These are phyloP conservation scores for Nicotiana obtusifolia DNA, from an alignment of 257 asterid genomes.

Conservation along the genomic window DNA sequence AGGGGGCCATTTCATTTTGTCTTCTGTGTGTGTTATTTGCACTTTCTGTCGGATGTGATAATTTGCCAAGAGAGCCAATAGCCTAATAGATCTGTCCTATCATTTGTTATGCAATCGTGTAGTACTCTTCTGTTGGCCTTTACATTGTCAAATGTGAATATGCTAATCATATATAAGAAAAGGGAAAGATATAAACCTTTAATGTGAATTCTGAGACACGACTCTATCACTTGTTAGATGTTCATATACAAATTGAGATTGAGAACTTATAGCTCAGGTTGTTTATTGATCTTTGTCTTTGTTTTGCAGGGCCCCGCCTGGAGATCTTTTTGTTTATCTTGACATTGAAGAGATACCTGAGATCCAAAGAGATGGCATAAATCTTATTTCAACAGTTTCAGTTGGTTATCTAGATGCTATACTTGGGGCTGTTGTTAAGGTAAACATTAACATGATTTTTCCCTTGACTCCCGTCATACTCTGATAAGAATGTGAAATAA, in stretches of 20 bases:
- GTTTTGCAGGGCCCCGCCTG: slow-evolving; percentile 65
- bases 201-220: background rate
- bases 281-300: background rate
- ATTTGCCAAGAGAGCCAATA: background rate
- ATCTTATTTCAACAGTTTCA: slow-evolving; percentile 70
- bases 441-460: slow-evolving; percentile 10
- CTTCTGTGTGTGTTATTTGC: background rate
- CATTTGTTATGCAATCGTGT: background rate
- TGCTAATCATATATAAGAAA: background rate
- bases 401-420: slow-evolving; percentile 90
- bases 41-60: background rate
- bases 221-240: background rate
- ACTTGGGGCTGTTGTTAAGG: slow-evolving; percentile 72
- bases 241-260: background rate
- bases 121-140: background rate
- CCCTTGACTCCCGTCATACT: background rate
- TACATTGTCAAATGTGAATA: background rate
- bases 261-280: slow-evolving; percentile 2
- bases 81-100: background rate
- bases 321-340: slow-evolving; percentile 96
- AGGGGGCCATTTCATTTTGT: background rate
- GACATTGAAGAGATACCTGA: slow-evolving; percentile 86
- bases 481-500: background rate
- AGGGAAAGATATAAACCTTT: background rate
- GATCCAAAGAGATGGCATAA: slow-evolving; percentile 95